Base-by-base conservation (phyloP, 495 filamentous ascomycete species). In the Elaphomyces granulatus region DNA sequence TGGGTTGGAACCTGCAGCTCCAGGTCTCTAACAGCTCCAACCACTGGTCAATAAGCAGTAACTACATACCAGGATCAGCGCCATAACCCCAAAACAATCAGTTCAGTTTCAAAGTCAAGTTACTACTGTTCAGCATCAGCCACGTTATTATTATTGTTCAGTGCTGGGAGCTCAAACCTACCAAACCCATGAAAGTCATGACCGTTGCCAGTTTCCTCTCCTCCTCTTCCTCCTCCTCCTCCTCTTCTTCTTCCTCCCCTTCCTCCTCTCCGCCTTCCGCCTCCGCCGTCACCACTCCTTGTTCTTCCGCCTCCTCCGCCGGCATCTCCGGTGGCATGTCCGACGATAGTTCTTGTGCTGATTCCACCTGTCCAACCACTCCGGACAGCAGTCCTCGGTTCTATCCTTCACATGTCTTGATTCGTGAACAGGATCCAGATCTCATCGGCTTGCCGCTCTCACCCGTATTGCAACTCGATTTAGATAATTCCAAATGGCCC, bases 301-400 rank as follows among this genome's bases (percentile, higher is more conserved):
- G 6, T 28, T 28, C 23, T 28, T 12, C 12, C 12, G 6, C 6
- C 23, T 28, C 12, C 23, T 12, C 23, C 12, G 6, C 23, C 23
- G 6, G 23, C 23, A 12, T 43, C 53, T 17, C 47, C 53, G 10
- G 12, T 31, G 31, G 40, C 28, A 49, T 58, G 15, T 59, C 60
- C 1, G 56, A 48, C 7, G 39, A 48, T 14, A 53, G 51, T 33
- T 31, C 41, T 2, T 49, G 42, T 31, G 45, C 54, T 19, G 23
- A 47, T 40, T 73, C 68, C 0, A 74, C 68, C 0, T 61, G 61
- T 12, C 71, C 66, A 3, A 76, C 70, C 3, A 72, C 66, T 2
- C 69, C 72, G n/a, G 64, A 67, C 37, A 64, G 60, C 18, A 71
- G 64, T 44, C 45, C 66, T 51, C 40, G 69, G 56, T 53, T 68